Evolutionary conservation across 2,329 filamentous ascomycete species (phyloP).

Genomic region (Penicillium capsulatum): DNA sequence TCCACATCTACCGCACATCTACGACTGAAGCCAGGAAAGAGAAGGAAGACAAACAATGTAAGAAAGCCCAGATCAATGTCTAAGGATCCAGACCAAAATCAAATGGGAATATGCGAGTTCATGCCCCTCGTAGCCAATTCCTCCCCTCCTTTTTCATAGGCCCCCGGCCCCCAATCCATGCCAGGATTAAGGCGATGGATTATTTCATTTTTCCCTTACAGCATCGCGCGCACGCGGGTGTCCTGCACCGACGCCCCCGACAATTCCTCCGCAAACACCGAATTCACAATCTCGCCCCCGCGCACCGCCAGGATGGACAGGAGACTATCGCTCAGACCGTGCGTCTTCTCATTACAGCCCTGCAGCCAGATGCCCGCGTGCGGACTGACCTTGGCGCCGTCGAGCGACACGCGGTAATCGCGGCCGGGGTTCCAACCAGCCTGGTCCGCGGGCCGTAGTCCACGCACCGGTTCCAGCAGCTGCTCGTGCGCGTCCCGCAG

Average conservation of each 20-base stretch:
- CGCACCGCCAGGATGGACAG: conserved; percentile 72
- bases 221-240: conserved; percentile 33
- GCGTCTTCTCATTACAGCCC: conserved; percentile 87
- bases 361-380: conserved; percentile 86
- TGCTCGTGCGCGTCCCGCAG: conserved; percentile 70
- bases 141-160: too few species aligned
- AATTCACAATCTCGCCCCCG: conserved; percentile 72
- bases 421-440: conserved; percentile 64
- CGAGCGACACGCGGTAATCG: conserved; percentile 74
- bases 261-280: conserved; percentile 59
- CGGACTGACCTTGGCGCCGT: conserved; percentile 61
- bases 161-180: too few species aligned
- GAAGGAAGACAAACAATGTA: too few species aligned
- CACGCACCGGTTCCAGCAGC: conserved; percentile 64
- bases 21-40: too few species aligned
- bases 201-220: conserved; percentile 15
- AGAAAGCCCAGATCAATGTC: too few species aligned
- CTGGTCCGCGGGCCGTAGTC: conserved; percentile 58
- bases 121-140: too few species aligned
- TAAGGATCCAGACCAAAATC: too few species aligned
- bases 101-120: too few species aligned
- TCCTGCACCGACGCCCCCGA: conserved; percentile 30
- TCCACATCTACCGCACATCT: too few species aligned
- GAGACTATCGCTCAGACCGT: conserved; percentile 80
- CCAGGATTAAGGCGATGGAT: too few species aligned